Evolutionary conservation across 257 asterid genomes (phyloP).

Genomic region (Nicotiana benthamiana): DNA sequence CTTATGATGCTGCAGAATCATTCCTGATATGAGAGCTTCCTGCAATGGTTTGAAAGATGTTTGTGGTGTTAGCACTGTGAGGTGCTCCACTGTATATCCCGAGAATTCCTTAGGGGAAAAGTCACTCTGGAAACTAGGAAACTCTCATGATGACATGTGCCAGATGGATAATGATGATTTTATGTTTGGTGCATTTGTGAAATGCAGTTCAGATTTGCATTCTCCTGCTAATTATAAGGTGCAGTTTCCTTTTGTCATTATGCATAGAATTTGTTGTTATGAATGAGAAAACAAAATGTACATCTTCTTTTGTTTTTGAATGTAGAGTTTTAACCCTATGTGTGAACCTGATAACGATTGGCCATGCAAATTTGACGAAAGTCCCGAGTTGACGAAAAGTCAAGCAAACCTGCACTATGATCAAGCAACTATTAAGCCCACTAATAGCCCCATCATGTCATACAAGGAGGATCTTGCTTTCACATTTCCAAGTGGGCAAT

Average conservation of each 20-base stretch:
- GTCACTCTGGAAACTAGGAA: slow-evolving; percentile 60
- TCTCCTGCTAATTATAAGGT: slow-evolving; percentile 71
- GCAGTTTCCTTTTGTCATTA: slow-evolving; percentile 11
- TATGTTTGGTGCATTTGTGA: slow-evolving; percentile 52
- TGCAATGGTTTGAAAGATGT: slow-evolving; percentile 64
- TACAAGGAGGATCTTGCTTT: slow-evolving; percentile 49
- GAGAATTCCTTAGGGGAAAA: slow-evolving; percentile 46
- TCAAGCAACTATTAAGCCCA: slow-evolving; percentile 32
- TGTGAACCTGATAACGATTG: slow-evolving; percentile 77
- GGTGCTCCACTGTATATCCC: slow-evolving; percentile 45
- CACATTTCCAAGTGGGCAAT: slow-evolving; percentile 57
- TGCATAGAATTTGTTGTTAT: neutral
- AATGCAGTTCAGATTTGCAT: slow-evolving; percentile 34
- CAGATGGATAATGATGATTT: slow-evolving; percentile 61
- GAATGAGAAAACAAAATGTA: neutral
- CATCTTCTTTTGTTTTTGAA: neutral
- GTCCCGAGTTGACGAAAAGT: slow-evolving; percentile 48
- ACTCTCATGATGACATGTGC: slow-evolving; percentile 89
- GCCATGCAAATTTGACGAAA: slow-evolving; percentile 70
- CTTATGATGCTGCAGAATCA: slow-evolving; percentile 46
- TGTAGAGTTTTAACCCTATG: slow-evolving; percentile 89
- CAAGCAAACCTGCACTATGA: slow-evolving; percentile 28
- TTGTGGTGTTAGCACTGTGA: slow-evolving; percentile 32
- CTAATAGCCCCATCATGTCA: slow-evolving; percentile 32
- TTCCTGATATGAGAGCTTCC: slow-evolving; percentile 42